phyloP scores from a whole-genome alignment of 306 rosid species.

The Cicer chorassanicum region DNA sequence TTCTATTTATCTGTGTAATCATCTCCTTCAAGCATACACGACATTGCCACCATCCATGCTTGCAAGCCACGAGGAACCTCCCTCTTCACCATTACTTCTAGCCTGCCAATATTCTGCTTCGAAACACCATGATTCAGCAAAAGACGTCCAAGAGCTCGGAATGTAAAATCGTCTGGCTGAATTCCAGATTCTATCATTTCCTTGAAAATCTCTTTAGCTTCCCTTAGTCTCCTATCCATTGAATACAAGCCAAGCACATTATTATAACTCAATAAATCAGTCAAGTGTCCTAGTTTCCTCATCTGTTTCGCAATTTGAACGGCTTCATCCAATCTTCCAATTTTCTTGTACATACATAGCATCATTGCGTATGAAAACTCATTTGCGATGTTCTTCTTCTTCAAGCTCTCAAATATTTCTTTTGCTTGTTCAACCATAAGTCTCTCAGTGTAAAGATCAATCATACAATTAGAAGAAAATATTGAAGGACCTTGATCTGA shows the following conservation, averaged over 20 bases:
- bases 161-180: constrained; percentile 72
- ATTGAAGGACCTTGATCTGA: constrained; percentile 61
- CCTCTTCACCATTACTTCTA: constrained; percentile 63
- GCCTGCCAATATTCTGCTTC: constrained; percentile 67
- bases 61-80: constrained; percentile 57
- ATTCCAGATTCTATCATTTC: constrained; percentile 62
- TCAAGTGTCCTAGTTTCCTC: constrained; percentile 59
- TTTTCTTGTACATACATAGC: constrained; percentile 81
- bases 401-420: constrained; percentile 67
- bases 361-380: constrained; percentile 88
- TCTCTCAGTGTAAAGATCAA: constrained; percentile 74
- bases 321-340: constrained; percentile 73
- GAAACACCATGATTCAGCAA: constrained; percentile 72
- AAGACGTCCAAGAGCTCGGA: constrained; percentile 66
- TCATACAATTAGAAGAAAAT: constrained; percentile 88
- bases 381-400: constrained; percentile 61
- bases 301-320: constrained; percentile 63
- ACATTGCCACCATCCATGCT: constrained; percentile 68
- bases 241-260: constrained; percentile 72
- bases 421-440: constrained; percentile 71
- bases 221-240: constrained; percentile 59
- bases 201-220: constrained; percentile 63
- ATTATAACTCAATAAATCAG: constrained; percentile 70
- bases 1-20: constrained; percentile 44
- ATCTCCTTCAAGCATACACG: constrained; percentile 52